phyloP scores from a whole-genome alignment of 371 early-diverging fungal species.

The Paraphysoderma sedebokerense region DNA sequence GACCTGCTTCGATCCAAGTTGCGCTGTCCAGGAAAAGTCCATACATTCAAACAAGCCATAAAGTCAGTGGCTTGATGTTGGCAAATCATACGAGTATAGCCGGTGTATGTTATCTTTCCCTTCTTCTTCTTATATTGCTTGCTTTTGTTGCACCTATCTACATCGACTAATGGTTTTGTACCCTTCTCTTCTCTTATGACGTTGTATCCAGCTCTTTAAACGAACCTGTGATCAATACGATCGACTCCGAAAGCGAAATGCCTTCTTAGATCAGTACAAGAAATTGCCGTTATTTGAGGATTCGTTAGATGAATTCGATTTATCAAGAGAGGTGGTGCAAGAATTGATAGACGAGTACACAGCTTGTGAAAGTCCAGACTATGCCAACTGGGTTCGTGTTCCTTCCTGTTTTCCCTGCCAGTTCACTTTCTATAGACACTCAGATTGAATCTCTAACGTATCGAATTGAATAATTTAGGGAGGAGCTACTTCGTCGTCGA shows the following conservation, averaged over 20 bases:
- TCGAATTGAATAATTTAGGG: no score
- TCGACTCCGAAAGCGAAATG: constrained; percentile 87
- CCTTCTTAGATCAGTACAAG: constrained; percentile 96
- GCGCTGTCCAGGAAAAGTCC: constrained; percentile 85
- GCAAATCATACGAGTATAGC: constrained; percentile 96
- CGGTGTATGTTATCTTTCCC: constrained; percentile 26
- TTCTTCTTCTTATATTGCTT: background rate
- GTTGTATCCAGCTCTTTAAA: constrained; percentile 51
- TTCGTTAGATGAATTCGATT: constrained; percentile 82
- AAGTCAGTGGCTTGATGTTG: constrained; percentile 94
- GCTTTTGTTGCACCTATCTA: background rate
- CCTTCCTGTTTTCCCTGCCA: background rate
- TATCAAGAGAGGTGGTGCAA: constrained; percentile 63
- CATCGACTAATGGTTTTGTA: background rate
- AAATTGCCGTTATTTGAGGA: constrained; percentile 67
- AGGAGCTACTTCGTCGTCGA: no score
- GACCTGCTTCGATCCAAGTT: constrained; percentile 97
- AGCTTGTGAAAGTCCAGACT: constrained; percentile 84
- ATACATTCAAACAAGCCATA: constrained; percentile 75
- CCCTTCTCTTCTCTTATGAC: no score
- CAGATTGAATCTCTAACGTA: no score
- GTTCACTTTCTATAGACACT: no score
- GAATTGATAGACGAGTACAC: constrained; percentile 85
- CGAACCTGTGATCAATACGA: constrained; percentile 95
- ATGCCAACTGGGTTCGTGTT: constrained; percentile 20